phyloP scores from a whole-genome alignment of 768 basidiomycete species.

The Jaapia argillacea region DNA sequence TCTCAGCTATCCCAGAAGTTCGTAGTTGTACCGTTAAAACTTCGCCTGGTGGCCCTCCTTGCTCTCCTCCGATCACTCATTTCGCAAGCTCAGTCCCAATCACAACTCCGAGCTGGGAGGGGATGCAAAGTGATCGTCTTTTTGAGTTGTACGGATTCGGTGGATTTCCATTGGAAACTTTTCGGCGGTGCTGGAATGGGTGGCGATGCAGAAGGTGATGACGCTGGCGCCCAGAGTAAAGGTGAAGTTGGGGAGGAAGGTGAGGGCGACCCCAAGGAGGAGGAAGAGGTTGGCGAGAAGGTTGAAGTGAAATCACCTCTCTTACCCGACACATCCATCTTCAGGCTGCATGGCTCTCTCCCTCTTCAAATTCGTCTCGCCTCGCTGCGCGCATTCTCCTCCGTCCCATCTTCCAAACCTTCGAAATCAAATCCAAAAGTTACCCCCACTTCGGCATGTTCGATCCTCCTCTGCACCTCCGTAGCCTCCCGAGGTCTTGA shows the following conservation, averaged over 20 bases:
- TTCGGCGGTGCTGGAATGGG: constrained; percentile 68
- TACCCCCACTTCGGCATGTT: constrained; percentile 31
- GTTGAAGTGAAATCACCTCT: constrained; percentile 62
- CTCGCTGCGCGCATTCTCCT: constrained; percentile 77
- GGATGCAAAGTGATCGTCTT: constrained; percentile 86
- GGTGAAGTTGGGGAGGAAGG: constrained; percentile 16
- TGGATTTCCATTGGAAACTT: constrained; percentile 92
- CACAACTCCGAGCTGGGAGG: constrained; percentile 33
- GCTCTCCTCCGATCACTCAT: constrained; percentile 79
- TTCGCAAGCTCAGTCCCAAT: constrained; percentile 45
- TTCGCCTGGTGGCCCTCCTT: constrained; percentile 86
- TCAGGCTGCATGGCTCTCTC: constrained; percentile 89
- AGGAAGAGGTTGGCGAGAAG: constrained; percentile 12
- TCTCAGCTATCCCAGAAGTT: constrained; percentile 91
- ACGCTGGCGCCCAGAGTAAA: constrained; percentile 12
- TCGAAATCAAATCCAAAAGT: constrained; percentile 10
- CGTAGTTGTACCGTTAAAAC: constrained; percentile 81
- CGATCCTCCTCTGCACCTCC: constrained; percentile 89
- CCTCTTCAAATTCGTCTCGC: constrained; percentile 71
- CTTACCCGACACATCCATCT: constrained; percentile 74
- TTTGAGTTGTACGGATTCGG: constrained; percentile 93
- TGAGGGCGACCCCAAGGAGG: constrained; percentile 12
- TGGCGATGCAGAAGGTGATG: constrained; percentile 17
- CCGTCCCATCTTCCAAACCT: constrained; percentile 21
- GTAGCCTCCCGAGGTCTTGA: constrained; percentile 98